These are phyloP conservation scores for Saccharomyces jurei DNA, from an alignment of 805 yeast genomes.

Conservation along the genomic window DNA sequence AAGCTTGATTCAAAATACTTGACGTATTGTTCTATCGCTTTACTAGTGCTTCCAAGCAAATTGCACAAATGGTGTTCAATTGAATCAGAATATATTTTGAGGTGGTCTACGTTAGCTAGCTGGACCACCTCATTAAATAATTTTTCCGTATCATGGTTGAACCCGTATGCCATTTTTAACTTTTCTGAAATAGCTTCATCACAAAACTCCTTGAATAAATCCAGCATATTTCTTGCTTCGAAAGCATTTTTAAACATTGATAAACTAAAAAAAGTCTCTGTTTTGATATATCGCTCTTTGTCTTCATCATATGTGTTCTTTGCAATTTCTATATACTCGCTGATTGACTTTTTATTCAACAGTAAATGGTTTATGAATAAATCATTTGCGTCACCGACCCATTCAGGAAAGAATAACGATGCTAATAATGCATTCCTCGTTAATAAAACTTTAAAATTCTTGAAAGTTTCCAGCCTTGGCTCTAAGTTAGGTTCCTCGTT, in stretches of 20 bases:
- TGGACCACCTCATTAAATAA: neutral
- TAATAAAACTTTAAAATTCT: neutral
- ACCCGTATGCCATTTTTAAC: neutral
- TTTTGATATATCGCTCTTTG: neutral
- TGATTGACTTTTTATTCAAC: neutral
- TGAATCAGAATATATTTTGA: neutral
- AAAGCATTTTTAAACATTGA: neutral
- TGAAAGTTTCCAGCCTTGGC: neutral
- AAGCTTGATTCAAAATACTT: neutral
- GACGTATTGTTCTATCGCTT: neutral
- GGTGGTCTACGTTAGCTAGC: neutral
- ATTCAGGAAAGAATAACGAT: neutral
- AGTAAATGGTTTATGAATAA: neutral
- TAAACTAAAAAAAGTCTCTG: neutral
- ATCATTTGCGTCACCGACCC: neutral
- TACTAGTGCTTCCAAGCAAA: neutral
- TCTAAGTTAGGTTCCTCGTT: neutral
- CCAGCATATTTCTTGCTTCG: neutral
- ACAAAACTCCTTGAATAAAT: neutral
- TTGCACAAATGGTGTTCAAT: neutral
- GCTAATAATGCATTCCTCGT: neutral
- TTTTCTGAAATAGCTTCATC: neutral
- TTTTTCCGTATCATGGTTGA: neutral
- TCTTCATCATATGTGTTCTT: neutral
- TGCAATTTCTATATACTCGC: neutral